Base-by-base conservation (phyloP, 2,329 filamentous ascomycete genomes). In the Ascochyta viciae-villosae region DNA sequence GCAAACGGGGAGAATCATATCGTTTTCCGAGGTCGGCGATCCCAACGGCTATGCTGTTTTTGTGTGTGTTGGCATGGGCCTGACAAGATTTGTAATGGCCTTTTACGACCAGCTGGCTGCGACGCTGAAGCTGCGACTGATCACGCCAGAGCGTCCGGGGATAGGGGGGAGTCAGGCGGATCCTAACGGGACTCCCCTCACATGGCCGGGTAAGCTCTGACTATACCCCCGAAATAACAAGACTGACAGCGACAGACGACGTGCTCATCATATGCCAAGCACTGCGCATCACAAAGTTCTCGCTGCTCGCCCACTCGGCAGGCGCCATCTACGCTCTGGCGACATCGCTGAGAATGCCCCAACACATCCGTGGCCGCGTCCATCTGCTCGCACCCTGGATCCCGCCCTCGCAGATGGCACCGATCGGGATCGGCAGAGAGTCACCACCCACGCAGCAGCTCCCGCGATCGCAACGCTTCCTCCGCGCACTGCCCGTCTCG, bases 311-410 rank as follows among this genome's bases (percentile, higher is more conserved):
- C 2, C 95, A 99, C 75, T 98, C 94, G 0, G 95, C 95, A 0
- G 95, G 95, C 15, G 94, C 95, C n/a, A 96, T 99, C 48, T 99
- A 99, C 72, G 95, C 95, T 2, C 84, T 99, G 16, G 95, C 95
- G 0, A 98, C 95, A 0, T 95, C 95, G 0, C 82, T 99, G 40
- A 90, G 95, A 40, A 96, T 99, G 85, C 95, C 95, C 4, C 93
- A 97, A 68, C 91, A 97, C 70, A 96, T 99, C 58, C 89, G 93
- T 6, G 95, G 95, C 19, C 89, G 92, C 49, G 95, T 99, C 51
- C 95, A 99, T 75, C 85, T 99, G 2, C 83, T 99, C 8, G 94
- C 95, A 0, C 95, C 95, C 0, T 97, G 92, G 95, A 98, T 99
- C 42, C 95, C 95, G 1, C 95, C 95, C 0, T 98, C 65, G 46